Percentiles rank a stretch among this genome's conserved stretches.
Evolutionary conservation across 2,329 filamentous ascomycete species (phyloP).

Genomic region (Gremmenia infestans): DNA sequence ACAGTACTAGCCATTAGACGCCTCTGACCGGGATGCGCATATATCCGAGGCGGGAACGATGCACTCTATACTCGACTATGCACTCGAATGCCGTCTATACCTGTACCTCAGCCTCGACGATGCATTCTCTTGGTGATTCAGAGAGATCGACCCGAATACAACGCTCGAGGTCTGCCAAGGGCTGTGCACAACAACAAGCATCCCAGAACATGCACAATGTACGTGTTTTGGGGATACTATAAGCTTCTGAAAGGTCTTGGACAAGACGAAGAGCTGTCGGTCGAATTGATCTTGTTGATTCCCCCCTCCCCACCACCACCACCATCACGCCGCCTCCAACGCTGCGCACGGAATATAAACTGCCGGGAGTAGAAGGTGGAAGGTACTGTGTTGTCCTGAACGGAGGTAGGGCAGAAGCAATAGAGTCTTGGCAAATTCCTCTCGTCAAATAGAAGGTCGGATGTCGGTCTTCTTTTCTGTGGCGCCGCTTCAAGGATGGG

Average conservation of each 20-base stretch:
- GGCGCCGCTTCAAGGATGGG: too few relatives aligned
- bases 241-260: too few relatives aligned
- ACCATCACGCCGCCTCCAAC: too few relatives aligned
- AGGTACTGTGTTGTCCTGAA: background rate
- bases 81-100: background rate
- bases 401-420: background rate
- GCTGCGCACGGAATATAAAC: background rate
- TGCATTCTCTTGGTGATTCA: background rate
- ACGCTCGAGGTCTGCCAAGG: too few relatives aligned
- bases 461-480: background rate
- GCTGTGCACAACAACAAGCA: too few relatives aligned
- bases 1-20: background rate
- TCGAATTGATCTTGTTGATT: background rate
- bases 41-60: background rate
- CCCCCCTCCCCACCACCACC: too few relatives aligned
- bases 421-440: background rate
- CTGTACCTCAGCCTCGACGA: background rate
- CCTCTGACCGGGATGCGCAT: background rate
- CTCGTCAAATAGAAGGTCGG: background rate
- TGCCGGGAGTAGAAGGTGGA: background rate
- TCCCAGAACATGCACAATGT: too few relatives aligned
- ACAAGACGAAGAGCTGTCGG: background rate
- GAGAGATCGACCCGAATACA: too few relatives aligned
- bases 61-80: too few relatives aligned
- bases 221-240: too few relatives aligned